A percentile compares a stretch with the other conserved stretches of the same genome.
phyloP scores from a whole-genome alignment of 2,329 filamentous ascomycete species.

The Paecilomyces niveus region DNA sequence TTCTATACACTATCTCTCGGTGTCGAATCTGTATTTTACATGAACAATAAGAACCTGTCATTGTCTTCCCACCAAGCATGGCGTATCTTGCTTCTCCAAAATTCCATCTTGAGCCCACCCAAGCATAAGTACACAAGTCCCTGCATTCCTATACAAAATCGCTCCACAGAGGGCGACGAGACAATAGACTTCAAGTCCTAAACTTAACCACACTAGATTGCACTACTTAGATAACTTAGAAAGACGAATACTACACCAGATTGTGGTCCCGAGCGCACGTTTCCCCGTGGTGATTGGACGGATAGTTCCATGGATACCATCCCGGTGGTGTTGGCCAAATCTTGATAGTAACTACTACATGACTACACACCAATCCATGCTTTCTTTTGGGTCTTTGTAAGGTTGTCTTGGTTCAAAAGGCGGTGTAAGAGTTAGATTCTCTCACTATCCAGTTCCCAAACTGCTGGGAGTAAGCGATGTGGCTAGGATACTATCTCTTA shows the following conservation, averaged over 20 bases:
- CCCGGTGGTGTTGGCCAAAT: background rate
- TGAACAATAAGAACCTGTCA: background rate
- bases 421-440: background rate
- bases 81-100: no score
- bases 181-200: no score
- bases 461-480: no score
- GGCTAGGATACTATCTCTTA: no score
- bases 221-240: background rate
- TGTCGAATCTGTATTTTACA: background rate
- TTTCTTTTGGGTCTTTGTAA: background rate
- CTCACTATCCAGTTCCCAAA: no score
- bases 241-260: background rate
- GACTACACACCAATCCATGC: background rate
- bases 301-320: background rate
- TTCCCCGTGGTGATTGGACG: background rate
- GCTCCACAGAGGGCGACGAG: no score
- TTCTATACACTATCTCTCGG: background rate
- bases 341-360: background rate
- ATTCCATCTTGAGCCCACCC: no score
- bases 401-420: background rate
- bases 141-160: no score
- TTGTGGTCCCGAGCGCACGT: background rate
- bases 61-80: constrained; percentile 6
- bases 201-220: no score
- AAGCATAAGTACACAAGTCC: no score